Evolutionary conservation across 176 grass and related monocot species (phyloP), one percentile per base, ranked within the genome.

Genomic region (Oryza meyeriana): DNA sequence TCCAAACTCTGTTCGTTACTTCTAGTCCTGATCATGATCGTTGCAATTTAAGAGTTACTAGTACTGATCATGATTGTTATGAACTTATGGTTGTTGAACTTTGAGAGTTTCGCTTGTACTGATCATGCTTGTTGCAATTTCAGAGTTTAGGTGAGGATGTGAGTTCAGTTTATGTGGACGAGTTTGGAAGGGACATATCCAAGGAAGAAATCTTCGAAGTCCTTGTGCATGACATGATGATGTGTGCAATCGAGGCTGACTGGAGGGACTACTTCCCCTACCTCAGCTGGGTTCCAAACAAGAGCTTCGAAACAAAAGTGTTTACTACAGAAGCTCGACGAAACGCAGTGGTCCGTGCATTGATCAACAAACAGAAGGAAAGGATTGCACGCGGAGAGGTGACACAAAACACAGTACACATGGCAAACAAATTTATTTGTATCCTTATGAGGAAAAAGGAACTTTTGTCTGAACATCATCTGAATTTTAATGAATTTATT

Each of bases 211-310:
- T 95, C 11, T 88, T 85, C 50, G 12, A 84, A 25, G 20, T 85
- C 29, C 69, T 87, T 38, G 90, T 90, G n/a, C 33, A 88, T 48
- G 90, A 92, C 71, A 91, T 89, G 66, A 90, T 94, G 92, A 87
- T 69, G 72, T 87, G 90, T n/a, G 85, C 86, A 41, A 83, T 95
- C 28, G 88, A 90, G 45, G 90, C 90, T 0, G 93, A 95, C 24
- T 95, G 93, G 93, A 95, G 90, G 78, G 90, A 95, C 59, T 95
- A 92, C 83, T 95, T 95, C 83, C 90, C 93, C 31, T 95, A 92
- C 80, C 82, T 95, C 16, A 67, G 58, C 50, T 94, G 91, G 94
- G 48, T 97, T 58, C 94, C 94, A 69, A 97, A 97, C 83, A 88
- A 31, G 82, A 66, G 81, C 65, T 89, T 87, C 59, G 94, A 97